These are phyloP conservation scores for Yamadazyma phyllophila DNA, from an alignment of 805 yeast species.

Conservation along the genomic window DNA sequence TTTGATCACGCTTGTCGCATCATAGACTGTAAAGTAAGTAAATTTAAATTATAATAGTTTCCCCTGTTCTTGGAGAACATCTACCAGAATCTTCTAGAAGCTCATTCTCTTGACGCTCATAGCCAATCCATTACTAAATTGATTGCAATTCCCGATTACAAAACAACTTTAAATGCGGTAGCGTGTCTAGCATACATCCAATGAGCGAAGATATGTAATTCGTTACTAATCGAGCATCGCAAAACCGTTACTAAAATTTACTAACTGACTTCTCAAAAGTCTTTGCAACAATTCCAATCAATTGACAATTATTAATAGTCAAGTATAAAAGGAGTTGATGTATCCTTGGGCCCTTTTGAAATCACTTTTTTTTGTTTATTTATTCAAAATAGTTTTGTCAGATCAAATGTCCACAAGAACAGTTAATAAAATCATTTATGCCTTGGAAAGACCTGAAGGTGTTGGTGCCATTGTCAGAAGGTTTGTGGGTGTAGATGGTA, in stretches of 20 bases:
- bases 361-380: conserved; percentile 6
- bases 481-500: conserved; percentile 65
- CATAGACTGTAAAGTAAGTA: too few relatives aligned
- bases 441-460: conserved; percentile 77
- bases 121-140: too few relatives aligned
- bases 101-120: too few relatives aligned
- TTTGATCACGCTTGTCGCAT: too few relatives aligned
- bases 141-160: neutral
- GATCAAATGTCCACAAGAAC: conserved; percentile 23
- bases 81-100: too few relatives aligned
- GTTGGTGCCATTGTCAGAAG: conserved; percentile 86
- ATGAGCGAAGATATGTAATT: neutral
- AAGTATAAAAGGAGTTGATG: conserved; percentile 7
- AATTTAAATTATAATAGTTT: too few relatives aligned
- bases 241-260: neutral
- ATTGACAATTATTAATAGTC: neutral
- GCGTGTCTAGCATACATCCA: neutral
- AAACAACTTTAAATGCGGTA: neutral
- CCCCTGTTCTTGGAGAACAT: too few relatives aligned
- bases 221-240: neutral
- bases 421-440: conserved; percentile 35
- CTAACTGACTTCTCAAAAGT: neutral
- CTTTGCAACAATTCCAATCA: neutral
- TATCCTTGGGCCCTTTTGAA: neutral
- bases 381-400: neutral